Evolutionary conservation across 148 eudicot genomes (phyloP).

Genomic region (Heliamphora exappendiculata): DNA sequence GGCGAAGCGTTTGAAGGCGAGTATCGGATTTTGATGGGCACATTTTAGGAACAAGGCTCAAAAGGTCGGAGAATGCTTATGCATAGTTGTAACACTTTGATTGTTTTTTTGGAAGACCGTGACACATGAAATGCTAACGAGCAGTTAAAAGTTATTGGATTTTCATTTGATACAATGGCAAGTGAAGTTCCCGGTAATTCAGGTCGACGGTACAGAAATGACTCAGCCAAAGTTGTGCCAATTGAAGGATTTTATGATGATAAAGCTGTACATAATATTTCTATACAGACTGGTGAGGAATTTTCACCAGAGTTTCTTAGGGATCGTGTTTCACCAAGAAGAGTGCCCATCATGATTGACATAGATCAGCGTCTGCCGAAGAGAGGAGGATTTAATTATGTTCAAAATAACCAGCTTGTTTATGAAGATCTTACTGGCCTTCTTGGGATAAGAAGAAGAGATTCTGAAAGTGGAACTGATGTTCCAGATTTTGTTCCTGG

Average conservation of each 20-base stretch:
- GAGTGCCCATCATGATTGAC: constrained; percentile 19
- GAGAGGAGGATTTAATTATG: constrained; percentile 23
- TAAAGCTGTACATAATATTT: constrained; percentile 42
- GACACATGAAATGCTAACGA: background rate
- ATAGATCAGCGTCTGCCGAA: constrained; percentile 25
- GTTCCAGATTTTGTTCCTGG: constrained; percentile 32
- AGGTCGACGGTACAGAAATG: constrained; percentile 25
- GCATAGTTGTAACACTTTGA: background rate
- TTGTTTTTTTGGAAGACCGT: no score
- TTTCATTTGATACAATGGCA: constrained; percentile 37
- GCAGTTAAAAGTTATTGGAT: background rate
- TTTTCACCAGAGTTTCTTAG: constrained; percentile 73
- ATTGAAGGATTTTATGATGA: constrained; percentile 22
- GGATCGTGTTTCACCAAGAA: constrained; percentile 49
- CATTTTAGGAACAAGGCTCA: background rate
- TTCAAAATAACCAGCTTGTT: constrained; percentile 30
- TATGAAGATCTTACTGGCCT: constrained; percentile 50
- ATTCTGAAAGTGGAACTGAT: constrained; percentile 42
- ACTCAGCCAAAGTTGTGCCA: constrained; percentile 19
- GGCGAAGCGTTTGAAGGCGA: background rate
- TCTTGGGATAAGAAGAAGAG: constrained; percentile 42
- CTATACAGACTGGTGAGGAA: constrained; percentile 85
- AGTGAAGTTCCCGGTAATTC: constrained; percentile 33
- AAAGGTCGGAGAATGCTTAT: background rate
- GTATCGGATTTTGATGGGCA: background rate